Base-by-base conservation (phyloP, 2,329 filamentous ascomycete species). In the Alternaria triticimaculans region DNA sequence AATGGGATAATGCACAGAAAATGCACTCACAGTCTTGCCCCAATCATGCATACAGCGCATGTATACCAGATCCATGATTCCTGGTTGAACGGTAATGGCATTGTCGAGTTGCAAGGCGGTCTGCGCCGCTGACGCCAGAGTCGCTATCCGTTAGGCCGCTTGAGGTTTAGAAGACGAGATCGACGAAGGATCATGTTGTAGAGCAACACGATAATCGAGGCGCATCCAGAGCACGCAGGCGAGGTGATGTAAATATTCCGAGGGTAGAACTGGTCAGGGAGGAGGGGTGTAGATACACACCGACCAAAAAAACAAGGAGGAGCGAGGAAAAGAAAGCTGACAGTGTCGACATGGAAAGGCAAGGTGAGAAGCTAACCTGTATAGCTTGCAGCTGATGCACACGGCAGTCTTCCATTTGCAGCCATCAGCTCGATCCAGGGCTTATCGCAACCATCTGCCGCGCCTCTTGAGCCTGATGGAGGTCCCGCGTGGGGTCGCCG, bases 21-120 rank as follows among this genome's bases (percentile, higher is more conserved):
- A 53, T 14, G 46, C 25, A 75, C 80, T 69, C 73, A 84, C 82
- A 83, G 77, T 75, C 83, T 72, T 14, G 80, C 73, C 69, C 73
- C 65, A 33, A 82, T 80, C 58, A 84, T 80, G 7, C 75, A 65
- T 4, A 82, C 62, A 10, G 81, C 81, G 55, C 82, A 74, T 15
- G 77, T 75, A 68, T 78, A 84, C 82, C 82, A 84, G 45, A 82
- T 82, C 82, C 82, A 84, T 57, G 80, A 81, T 71, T 84, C 83
- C 44, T 80, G 75, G 25, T 74, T 74, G 55, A 84, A 80, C 6
- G 67, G 58, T 49, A 71, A 55, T 20, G 54, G 18, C 72, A 74
- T 74, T 48, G 58, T 60, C 54, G 51, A 33, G 55, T 49, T 33
- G 55, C 44, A 62, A 56, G 51, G 55, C 59, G 28, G 45, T 50